Percentiles rank a stretch among this genome's conserved stretches.
Evolutionary conservation across 2,329 filamentous ascomycete genomes (phyloP).

Genomic region (Penicillium sclerotiorum): DNA sequence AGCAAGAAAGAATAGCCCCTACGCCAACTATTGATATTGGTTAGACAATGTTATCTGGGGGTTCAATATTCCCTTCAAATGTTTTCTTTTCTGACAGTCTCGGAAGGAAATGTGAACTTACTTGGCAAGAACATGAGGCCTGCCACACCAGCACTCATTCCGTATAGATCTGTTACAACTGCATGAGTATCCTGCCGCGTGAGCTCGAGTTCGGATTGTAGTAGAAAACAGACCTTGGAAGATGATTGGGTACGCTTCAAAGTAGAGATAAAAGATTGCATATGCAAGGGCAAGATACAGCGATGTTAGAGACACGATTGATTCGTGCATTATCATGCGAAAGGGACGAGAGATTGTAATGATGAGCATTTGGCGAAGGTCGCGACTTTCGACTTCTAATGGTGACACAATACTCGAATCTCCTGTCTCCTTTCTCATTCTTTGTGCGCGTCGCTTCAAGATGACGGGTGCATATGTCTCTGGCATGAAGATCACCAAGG

Average conservation of each 20-base stretch:
- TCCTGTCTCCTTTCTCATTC: conserved; percentile 61
- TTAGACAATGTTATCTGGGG: too few species aligned
- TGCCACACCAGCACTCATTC: conserved; percentile 38
- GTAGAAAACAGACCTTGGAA: conserved; percentile 51
- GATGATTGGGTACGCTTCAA: conserved; percentile 72
- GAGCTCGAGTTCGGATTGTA: too few species aligned
- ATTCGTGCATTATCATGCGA: conserved; percentile 71
- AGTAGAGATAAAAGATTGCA: conserved; percentile 71
- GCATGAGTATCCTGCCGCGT: conserved; percentile 59
- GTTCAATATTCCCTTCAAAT: too few species aligned
- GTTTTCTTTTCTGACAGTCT: too few species aligned
- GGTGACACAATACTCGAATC: conserved; percentile 59
- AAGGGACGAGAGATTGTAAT: conserved; percentile 71
- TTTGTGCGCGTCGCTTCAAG: conserved; percentile 59
- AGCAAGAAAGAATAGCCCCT: conserved; percentile 62
- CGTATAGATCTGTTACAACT: conserved; percentile 31
- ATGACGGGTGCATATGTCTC: conserved; percentile 66
- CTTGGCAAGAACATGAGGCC: conserved; percentile 40
- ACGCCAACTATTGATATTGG: conserved; percentile 51
- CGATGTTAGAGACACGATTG: conserved; percentile 71
- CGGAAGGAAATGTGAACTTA: conserved; percentile 21
- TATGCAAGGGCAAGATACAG: conserved; percentile 72
- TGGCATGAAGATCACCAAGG: conserved; percentile 62
- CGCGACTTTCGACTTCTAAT: conserved; percentile 64
- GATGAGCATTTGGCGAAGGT: conserved; percentile 47